These are phyloP conservation scores for Fraxinus ornus DNA, from an alignment of 305 asterid species.

Conservation along the genomic window DNA sequence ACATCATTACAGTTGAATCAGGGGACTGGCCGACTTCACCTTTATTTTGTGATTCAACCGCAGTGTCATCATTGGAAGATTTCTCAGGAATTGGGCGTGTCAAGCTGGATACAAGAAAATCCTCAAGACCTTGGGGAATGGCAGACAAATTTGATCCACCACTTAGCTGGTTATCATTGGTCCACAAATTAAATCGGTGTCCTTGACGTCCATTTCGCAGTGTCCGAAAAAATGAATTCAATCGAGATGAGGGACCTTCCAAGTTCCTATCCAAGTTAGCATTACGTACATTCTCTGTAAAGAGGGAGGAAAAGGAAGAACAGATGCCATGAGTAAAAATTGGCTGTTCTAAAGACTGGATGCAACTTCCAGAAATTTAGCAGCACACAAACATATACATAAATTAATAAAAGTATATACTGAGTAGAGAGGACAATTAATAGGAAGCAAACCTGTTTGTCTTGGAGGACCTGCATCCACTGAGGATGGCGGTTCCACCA, in stretches of 20 bases:
- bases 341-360: slow-evolving; percentile 5
- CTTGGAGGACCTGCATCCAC: slow-evolving; percentile 52
- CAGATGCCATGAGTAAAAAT: slow-evolving; percentile 14
- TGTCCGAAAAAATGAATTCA: slow-evolving; percentile 81
- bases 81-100: slow-evolving; percentile 65
- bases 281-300: slow-evolving; percentile 63
- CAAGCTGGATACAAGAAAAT: slow-evolving; percentile 76
- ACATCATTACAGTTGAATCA: slow-evolving; percentile 47
- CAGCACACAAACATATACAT: not conserved
- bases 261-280: slow-evolving; percentile 50
- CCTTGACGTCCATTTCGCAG: slow-evolving; percentile 89
- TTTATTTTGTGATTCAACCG: slow-evolving; percentile 51
- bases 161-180: slow-evolving; percentile 64
- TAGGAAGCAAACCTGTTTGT: slow-evolving; percentile 46
- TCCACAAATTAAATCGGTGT: slow-evolving; percentile 80
- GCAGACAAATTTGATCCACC: slow-evolving; percentile 69
- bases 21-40: slow-evolving; percentile 43
- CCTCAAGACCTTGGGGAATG: slow-evolving; percentile 93
- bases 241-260: slow-evolving; percentile 62
- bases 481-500: slow-evolving; percentile 77
- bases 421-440: not conserved
- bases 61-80: slow-evolving; percentile 40
- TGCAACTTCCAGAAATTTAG: not conserved
- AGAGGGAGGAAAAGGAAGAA: slow-evolving; percentile 21
- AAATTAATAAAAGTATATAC: not conserved